A percentile compares a stretch with the other conserved stretches of the same genome.
phyloP scores from a whole-genome alignment of 108 stramenopile species.

The Fragilariopsis cylindrus region DNA sequence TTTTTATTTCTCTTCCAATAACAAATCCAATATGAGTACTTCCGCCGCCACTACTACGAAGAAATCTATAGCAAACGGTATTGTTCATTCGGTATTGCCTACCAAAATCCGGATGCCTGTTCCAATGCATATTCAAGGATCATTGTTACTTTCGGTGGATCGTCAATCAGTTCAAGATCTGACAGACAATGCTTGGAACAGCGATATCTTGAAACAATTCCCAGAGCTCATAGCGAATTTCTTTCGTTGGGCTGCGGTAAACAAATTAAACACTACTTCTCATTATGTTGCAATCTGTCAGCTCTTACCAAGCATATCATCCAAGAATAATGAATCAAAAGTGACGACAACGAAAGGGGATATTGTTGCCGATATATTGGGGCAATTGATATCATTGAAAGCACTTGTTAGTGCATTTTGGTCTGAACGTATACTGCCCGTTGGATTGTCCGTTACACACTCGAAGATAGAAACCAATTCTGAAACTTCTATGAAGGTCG shows the following conservation, averaged over 20 bases:
- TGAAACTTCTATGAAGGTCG: neutral
- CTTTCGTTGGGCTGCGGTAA: constrained; percentile 10
- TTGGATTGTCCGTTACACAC: neutral
- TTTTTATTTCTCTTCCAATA: neutral
- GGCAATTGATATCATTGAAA: neutral
- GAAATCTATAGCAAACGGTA: neutral
- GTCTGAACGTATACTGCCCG: neutral
- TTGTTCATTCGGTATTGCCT: constrained; percentile 21
- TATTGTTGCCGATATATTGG: neutral
- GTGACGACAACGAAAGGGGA: too few species aligned
- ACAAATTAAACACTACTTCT: neutral
- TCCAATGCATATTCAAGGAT: constrained; percentile 10
- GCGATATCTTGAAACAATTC: neutral
- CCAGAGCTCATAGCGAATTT: constrained; percentile 8
- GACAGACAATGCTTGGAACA: constrained; percentile 14
- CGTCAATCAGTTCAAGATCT: constrained; percentile 15
- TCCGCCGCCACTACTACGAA: neutral
- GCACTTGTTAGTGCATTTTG: neutral
- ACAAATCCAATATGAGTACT: neutral
- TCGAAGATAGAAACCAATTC: neutral
- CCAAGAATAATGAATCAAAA: too few species aligned
- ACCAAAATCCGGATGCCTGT: constrained; percentile 11
- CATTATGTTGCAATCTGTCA: neutral
- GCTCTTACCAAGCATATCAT: neutral
- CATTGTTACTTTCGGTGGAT: constrained; percentile 7